These are phyloP conservation scores for Cytospora paraplurivora DNA, from an alignment of 2,329 filamentous ascomycete genomes.

Conservation along the genomic window DNA sequence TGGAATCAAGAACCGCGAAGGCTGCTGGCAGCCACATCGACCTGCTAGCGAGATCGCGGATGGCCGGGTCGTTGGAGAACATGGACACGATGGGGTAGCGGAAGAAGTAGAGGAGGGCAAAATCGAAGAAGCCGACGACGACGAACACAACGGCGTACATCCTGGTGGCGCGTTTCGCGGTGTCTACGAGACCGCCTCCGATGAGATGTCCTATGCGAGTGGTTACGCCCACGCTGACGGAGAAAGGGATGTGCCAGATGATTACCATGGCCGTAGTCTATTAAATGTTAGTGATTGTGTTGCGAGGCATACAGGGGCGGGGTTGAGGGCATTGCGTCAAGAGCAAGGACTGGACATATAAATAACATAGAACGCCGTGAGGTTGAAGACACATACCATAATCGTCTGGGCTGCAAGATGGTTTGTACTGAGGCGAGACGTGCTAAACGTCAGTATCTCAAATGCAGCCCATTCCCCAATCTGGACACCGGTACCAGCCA, in stretches of 20 bases:
- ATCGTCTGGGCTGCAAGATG: conserved; percentile 47
- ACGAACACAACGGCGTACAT: conserved; percentile 40
- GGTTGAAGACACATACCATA: conserved; percentile 30
- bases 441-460: conserved; percentile 48
- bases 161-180: conserved; percentile 37
- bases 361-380: too few species aligned
- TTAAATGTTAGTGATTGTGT: background rate
- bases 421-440: conserved; percentile 47
- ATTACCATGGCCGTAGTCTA: conserved; percentile 43
- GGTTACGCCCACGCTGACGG: conserved; percentile 44
- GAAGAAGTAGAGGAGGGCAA: conserved; percentile 37
- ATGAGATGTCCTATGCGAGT: conserved; percentile 47
- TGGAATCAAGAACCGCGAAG: conserved; percentile 41
- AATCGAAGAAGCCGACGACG: conserved; percentile 40
- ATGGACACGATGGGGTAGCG: conserved; percentile 36
- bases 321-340: background rate
- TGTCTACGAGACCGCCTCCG: conserved; percentile 39
- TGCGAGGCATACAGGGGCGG: too few species aligned
- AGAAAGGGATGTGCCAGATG: conserved; percentile 48
- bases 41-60: conserved; percentile 36
- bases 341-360: too few species aligned
- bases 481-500: conserved; percentile 43
- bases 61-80: conserved; percentile 38
- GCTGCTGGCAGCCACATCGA: conserved; percentile 39
- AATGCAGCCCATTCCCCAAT: conserved; percentile 47